These are phyloP conservation scores for Phytopythium chamaehyphon DNA, from an alignment of 352 stramenopile species.

Conservation along the genomic window DNA sequence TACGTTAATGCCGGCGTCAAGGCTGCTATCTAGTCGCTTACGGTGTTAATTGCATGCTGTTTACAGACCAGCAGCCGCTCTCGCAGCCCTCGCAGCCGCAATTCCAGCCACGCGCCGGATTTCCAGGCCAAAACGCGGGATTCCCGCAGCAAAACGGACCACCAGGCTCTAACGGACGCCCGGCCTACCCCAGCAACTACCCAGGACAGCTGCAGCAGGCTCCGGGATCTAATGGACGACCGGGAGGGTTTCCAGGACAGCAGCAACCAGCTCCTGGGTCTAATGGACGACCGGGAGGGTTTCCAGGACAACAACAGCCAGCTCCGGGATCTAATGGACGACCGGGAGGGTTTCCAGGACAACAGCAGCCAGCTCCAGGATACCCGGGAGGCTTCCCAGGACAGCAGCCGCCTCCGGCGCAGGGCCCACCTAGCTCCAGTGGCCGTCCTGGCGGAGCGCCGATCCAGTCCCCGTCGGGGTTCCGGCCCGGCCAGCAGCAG, in stretches of 20 bases:
- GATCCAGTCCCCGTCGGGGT: constrained; percentile 3
- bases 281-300: constrained; percentile 1
- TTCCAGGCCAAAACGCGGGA: not conserved
- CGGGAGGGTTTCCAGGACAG: constrained; percentile 1
- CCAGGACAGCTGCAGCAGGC: constrained; percentile 1
- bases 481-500: constrained; percentile 14
- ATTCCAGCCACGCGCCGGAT: constrained; percentile 27
- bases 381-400: not conserved
- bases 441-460: constrained; percentile 6
- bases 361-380: constrained; percentile 6
- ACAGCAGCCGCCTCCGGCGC: constrained; percentile 15
- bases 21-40: too few species aligned
- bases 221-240: constrained; percentile 3
- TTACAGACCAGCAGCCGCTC: not conserved
- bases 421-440: constrained; percentile 16
- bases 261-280: constrained; percentile 4
- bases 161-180: constrained; percentile 4
- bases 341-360: not conserved
- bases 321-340: constrained; percentile 5
- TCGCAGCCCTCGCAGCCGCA: constrained; percentile 18
- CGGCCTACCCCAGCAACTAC: constrained; percentile 5
- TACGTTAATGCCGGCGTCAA: not conserved
- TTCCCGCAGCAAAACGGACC: constrained; percentile 7
- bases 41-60: too few species aligned
- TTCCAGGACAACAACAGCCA: constrained; percentile 4